A percentile compares a stretch with the other conserved stretches of the same genome.
These are phyloP conservation scores for Tricholoma bakamatsutake DNA, from an alignment of 768 basidiomycete genomes.

Conservation along the genomic window DNA sequence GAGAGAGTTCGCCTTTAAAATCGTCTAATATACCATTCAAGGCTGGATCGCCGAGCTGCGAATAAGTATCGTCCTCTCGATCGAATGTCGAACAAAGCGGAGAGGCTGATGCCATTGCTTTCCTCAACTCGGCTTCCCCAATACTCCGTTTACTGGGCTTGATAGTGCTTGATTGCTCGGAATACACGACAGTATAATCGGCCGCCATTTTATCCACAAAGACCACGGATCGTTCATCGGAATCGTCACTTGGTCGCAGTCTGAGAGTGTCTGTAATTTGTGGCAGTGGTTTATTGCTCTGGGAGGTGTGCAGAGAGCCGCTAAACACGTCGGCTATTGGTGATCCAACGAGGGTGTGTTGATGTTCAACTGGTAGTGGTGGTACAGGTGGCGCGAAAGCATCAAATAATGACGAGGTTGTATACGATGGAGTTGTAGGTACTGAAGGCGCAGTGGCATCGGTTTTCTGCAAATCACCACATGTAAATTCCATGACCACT, in stretches of 20 bases:
- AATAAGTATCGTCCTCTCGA: slow-evolving; percentile 8
- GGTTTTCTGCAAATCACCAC: slow-evolving; percentile 40
- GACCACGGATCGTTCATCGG: slow-evolving; percentile 52
- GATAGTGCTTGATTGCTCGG: slow-evolving; percentile 14
- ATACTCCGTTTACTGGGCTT: slow-evolving; percentile 51
- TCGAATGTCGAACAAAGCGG: slow-evolving; percentile 30
- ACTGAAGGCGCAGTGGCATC: slow-evolving; percentile 35
- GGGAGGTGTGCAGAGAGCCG: slow-evolving; percentile 23
- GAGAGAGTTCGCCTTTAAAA: slow-evolving; percentile 66
- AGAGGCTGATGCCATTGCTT: slow-evolving; percentile 30
- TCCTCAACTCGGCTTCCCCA: slow-evolving; percentile 55
- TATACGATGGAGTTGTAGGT: slow-evolving; percentile 33
- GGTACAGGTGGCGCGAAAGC: slow-evolving; percentile 47
- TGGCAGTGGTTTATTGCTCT: slow-evolving; percentile 59
- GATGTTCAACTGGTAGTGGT: slow-evolving; percentile 41
- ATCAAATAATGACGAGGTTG: slow-evolving; percentile 37
- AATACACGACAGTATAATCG: slow-evolving; percentile 22
- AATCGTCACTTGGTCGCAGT: slow-evolving; percentile 33
- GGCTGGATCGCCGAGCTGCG: slow-evolving; percentile 32
- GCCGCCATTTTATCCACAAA: slow-evolving; percentile 43
- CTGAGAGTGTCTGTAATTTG: slow-evolving; percentile 38
- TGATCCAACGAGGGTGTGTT: slow-evolving; percentile 31
- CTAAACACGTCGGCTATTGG: slow-evolving; percentile 50
- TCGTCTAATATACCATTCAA: slow-evolving; percentile 63
- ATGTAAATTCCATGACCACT: slow-evolving; percentile 11